Base-by-base conservation (phyloP, 2,329 filamentous ascomycete species). In the Xylariaceae sp. region DNA sequence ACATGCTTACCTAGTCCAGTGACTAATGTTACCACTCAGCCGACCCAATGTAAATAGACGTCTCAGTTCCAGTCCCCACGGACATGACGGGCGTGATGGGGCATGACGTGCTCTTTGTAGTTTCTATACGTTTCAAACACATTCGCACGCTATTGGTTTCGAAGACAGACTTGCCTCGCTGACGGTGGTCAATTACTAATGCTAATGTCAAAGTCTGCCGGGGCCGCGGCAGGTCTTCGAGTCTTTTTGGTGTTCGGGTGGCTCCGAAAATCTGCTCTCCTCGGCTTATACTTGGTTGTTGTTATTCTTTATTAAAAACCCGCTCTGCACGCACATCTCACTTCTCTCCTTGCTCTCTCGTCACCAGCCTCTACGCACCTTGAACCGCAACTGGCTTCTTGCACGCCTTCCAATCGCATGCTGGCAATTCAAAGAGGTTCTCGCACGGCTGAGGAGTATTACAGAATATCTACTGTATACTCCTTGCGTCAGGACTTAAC, bases 371-470 rank as follows among this genome's bases (percentile, higher is more conserved):
- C 11, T 33, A 23, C 15, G 27, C 21, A 20, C n/a, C 41, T 29
- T 30, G 7, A 32, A 30, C 15, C 15, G 10, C 23, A n/a, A 36
- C 36, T 21, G 8, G 59, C 24, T 36, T 41, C 11, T 42, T 27
- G n/a, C 2, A 43, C 20, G 6, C 26, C n/a, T 49, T 20, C 13
- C 26, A 59, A 46, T 57, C 66, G 60, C 68, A 78, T 78, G 75
- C 61, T 64, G 62, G 64, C 70, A 55, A 58, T 61, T 41, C 58
- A 57, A 64, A 53, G 60, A 61, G 67, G 60, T 55, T 70, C 58
- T 75, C 76, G 77, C 75, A 83, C 78, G 81, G 80, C 81, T 83
- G 81, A 83, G 81, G 81, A 81, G 81, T 83, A 82, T 81, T 69
- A 74, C 80, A 79, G 81, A 75, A 68, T 65, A 62, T 61, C 66